phyloP scores from a whole-genome alignment of 352 stramenopile species.

The Thalassiosira ordinaria region DNA sequence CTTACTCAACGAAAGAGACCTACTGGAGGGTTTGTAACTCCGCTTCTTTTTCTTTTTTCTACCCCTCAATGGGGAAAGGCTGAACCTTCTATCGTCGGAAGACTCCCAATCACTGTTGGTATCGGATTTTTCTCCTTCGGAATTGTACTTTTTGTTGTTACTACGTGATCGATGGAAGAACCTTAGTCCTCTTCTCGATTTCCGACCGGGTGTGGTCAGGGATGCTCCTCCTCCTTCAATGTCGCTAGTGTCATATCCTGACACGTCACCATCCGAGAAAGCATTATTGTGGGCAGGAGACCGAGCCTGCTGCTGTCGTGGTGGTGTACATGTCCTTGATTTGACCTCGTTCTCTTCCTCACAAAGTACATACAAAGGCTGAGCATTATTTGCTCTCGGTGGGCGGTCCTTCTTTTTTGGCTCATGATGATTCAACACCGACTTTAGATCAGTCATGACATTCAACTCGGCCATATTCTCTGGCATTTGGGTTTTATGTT shows the following conservation, averaged over 20 bases:
- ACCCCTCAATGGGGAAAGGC: slow-evolving; percentile 10
- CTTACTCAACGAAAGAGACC: no score
- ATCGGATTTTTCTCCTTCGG: slow-evolving; percentile 40
- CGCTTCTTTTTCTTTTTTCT: slow-evolving; percentile 28
- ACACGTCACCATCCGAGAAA: slow-evolving; percentile 27
- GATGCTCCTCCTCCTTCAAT: not conserved
- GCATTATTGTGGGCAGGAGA: no score
- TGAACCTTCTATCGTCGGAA: slow-evolving; percentile 2
- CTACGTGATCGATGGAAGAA: slow-evolving; percentile 30
- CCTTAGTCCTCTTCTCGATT: slow-evolving; percentile 1
- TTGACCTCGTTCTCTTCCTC: not conserved
- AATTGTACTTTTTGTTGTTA: slow-evolving; percentile 34
- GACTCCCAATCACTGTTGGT: slow-evolving; percentile 40
- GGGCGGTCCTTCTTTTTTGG: no score
- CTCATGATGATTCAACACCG: no score
- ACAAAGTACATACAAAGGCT: not conserved
- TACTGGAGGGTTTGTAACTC: no score
- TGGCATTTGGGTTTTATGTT: slow-evolving; percentile 2
- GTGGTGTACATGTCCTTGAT: no score
- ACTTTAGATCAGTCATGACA: no score
- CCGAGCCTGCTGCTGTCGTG: no score
- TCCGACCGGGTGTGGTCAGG: slow-evolving; percentile 8
- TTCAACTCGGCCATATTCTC: no score
- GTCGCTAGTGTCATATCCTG: slow-evolving; percentile 15
- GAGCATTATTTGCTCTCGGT: not conserved